A percentile compares a stretch with the other conserved stretches of the same genome.
phyloP scores from a whole-genome alignment of 2,329 filamentous ascomycete species.

The Clarireedia monteithiana region DNA sequence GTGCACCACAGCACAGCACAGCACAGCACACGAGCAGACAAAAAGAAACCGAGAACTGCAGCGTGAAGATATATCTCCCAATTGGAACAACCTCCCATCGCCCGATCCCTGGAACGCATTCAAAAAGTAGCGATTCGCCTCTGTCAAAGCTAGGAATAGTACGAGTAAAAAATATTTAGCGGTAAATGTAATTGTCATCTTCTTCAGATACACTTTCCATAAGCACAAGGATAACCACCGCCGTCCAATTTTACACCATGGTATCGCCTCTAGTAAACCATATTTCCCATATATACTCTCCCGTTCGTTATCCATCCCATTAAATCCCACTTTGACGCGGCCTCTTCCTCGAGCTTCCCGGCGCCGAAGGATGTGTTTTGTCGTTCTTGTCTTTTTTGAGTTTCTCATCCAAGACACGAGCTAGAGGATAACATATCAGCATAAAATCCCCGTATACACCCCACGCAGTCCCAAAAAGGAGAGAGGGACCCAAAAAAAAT shows the following conservation, averaged over 20 bases:
- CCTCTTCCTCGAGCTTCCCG: slow-evolving; percentile 47
- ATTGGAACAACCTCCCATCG: too few species aligned
- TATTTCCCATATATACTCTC: background rate
- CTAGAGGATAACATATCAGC: slow-evolving; percentile 31
- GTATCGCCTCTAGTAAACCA: background rate
- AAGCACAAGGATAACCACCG: too few species aligned
- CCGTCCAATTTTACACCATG: background rate
- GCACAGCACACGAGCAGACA: too few species aligned
- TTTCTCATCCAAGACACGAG: slow-evolving; percentile 58
- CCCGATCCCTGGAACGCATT: too few species aligned
- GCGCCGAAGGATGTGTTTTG: slow-evolving; percentile 39
- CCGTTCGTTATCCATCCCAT: background rate
- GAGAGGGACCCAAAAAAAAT: background rate
- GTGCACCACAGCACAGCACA: too few species aligned
- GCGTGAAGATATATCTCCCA: too few species aligned
- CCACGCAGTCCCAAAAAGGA: background rate
- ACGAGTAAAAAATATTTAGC: too few species aligned
- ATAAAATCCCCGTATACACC: background rate
- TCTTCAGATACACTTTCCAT: too few species aligned
- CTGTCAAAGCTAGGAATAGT: too few species aligned
- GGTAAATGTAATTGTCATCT: too few species aligned
- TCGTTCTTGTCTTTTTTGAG: slow-evolving; percentile 55
- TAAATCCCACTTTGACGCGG: slow-evolving; percentile 31
- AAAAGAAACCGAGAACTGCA: too few species aligned
- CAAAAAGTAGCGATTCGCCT: too few species aligned